A percentile compares a stretch with the other conserved stretches of the same genome.
phyloP scores from a whole-genome alignment of 2,329 filamentous ascomycete species.

The Colletotrichum sp. region DNA sequence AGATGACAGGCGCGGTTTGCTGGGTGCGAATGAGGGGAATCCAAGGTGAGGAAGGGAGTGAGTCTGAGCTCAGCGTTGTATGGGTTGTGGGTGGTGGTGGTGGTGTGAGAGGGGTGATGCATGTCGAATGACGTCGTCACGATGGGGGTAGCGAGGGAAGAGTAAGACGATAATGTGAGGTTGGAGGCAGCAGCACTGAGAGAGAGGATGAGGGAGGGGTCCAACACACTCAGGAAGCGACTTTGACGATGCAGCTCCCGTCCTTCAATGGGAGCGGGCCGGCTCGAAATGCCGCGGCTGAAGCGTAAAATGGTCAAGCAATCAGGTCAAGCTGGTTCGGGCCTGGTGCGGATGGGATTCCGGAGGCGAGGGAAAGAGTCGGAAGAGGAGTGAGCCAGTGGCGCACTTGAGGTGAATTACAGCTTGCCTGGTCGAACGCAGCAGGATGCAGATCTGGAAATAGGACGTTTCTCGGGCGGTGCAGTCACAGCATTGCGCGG shows the following conservation, averaged over 20 bases:
- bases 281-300: background rate
- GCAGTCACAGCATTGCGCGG: background rate
- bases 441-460: background rate
- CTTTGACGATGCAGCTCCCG: background rate
- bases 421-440: background rate
- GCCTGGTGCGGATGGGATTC: background rate
- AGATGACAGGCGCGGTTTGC: background rate
- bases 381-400: background rate
- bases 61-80: background rate
- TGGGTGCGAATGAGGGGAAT: background rate
- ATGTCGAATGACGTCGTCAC: conserved; percentile 19
- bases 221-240: background rate
- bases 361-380: background rate
- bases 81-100: background rate
- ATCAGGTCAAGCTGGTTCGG: background rate
- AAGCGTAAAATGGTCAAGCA: background rate
- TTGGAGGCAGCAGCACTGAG: background rate
- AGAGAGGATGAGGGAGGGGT: background rate
- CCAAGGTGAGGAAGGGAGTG: background rate
- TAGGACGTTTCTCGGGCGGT: background rate
- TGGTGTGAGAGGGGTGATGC: conserved; percentile 7
- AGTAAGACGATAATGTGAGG: background rate
- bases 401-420: background rate
- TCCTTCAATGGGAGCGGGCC: background rate
- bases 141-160: background rate